Base-by-base conservation (phyloP, 176 grass and related monocot genomes). In the Rhipidocladum racemiflorum region DNA sequence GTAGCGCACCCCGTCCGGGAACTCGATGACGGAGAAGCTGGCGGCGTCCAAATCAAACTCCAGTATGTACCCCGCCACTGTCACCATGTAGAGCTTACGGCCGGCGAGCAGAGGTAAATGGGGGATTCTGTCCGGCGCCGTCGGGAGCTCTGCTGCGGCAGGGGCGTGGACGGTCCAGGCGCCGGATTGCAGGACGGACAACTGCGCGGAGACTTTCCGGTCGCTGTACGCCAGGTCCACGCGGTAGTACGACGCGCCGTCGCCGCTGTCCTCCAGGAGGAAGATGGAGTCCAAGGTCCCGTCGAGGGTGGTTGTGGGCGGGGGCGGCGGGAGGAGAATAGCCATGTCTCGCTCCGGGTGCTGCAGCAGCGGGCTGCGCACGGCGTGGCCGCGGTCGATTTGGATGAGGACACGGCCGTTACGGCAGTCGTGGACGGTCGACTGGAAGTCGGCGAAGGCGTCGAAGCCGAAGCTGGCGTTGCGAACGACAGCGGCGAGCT, bases 61-160 rank as follows among this genome's bases (percentile, higher is more conserved):
- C 0, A 83, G 28, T 40, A 83, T 49, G 68, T 48, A 72, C 14
- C 20, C 68, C 2, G 12, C 68, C 28, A 7, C 10, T 11, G 80
- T 62, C 56, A 72, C 3, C 80, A 73, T 63, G 56, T 83, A 83
- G 20, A 83, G 23, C 68, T 83, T 82, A 13, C 56, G 39, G 4
- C 20, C 12, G 40, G 3, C 2, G 56, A 73, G 80, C 55, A 83
- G 4, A 7, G 28, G 62, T 1, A 15, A 35, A 0, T 0, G 0
- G 39, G 39, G 54, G 54, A 73, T 35, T 29, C 29, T 0, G 4
- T 0, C 2, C 8, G 68, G 68, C 4, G 40, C 0, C 20, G 1
- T 17, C 9, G 7, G 2, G 11, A 73, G 14, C 21, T 0, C 0
- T 3, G 2, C 20, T 1, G 0, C 1, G 13, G 18, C 38, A 39